Base-by-base conservation (phyloP, 1,139 yeast genomes). In the Protomyces inundatus region DNA sequence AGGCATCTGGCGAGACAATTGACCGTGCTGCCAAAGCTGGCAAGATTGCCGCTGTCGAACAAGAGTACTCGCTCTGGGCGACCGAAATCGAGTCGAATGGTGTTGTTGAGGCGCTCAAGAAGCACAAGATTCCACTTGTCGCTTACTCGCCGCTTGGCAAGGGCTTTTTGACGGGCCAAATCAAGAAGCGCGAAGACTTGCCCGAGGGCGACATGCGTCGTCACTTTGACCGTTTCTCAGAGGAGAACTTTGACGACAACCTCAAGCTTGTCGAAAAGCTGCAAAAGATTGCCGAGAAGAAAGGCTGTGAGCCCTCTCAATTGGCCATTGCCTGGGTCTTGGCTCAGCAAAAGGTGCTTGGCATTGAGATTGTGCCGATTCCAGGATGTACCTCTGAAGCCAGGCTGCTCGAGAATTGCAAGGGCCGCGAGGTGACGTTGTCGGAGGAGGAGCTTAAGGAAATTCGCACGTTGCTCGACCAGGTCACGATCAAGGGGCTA, bases 131-230 rank as follows among this genome's bases (percentile, higher is more conserved):
- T 65, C 87, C 93, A 7, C 77, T 88, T 45, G 76, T 87, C 67
- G 89, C 91, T 36, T 89, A 90, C 75, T 86, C 95, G 35, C 96
- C 96, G 50, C 78, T 90, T 67, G 85, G 90, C n/a, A 80, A 88
- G 71, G 96, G 96, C 0, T 75, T 84, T 65, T 79, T 90, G 66
- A 85, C 95, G 6, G 95, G 93, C 65, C 68, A 77, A 14, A 80
- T 83, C 64, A 81, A 77, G 55, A 72, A 79, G 7, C 69, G 75
- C 4, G 76, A 76, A 3, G 81, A 80, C 62, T 71, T 84, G 52
- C 36, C 53, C 5, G 39, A 50, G 36, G 16, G 23, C 14, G 53
- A 50, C 30, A 32, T 33, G 37, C 81, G 83, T 32, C 77, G 77
- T 56, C 84, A 81, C 61, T 71, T 84, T 51, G 91, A 84, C 63